Evolutionary conservation across 495 filamentous ascomycete species (phyloP).

Genomic region (Polyplosphaeria fusca): DNA sequence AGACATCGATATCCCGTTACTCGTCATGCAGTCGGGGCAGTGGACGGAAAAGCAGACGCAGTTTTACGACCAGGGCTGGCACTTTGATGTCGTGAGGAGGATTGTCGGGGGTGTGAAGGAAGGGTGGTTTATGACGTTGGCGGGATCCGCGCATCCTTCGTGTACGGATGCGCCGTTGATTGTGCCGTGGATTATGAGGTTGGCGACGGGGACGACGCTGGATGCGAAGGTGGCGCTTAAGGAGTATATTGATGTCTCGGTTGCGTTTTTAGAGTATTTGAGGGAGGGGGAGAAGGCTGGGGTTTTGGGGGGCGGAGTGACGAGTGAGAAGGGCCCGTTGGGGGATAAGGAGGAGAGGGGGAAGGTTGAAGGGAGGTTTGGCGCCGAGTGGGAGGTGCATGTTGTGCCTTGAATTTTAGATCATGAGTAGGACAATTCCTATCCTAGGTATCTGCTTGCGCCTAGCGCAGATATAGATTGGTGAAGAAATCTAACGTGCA

Average conservation of each 20-base stretch:
- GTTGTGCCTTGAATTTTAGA: constrained; percentile 13
- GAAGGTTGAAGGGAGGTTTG: constrained; percentile 7
- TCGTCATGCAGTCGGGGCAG: constrained; percentile 51
- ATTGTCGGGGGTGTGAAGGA: constrained; percentile 38
- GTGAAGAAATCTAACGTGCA: too few species aligned
- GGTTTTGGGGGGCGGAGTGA: constrained; percentile 6
- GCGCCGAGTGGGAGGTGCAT: constrained; percentile 27
- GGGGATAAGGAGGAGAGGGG: constrained; percentile 9
- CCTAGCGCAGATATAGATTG: too few species aligned
- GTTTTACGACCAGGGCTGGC: constrained; percentile 49
- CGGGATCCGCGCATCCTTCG: constrained; percentile 51
- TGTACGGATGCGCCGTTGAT: constrained; percentile 55
- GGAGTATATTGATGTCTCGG: constrained; percentile 47
- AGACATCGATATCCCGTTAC: constrained; percentile 48
- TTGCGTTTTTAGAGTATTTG: constrained; percentile 47
- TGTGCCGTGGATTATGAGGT: constrained; percentile 48
- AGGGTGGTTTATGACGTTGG: constrained; percentile 53
- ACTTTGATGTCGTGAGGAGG: constrained; percentile 51
- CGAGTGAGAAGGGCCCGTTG: constrained; percentile 22
- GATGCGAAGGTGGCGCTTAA: constrained; percentile 38
- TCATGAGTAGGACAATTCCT: too few species aligned
- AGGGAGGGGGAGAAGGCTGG: constrained; percentile 14
- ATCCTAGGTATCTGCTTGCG: too few species aligned
- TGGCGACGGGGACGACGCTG: constrained; percentile 48
- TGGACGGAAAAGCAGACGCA: constrained; percentile 48